phyloP scores from a whole-genome alignment of 148 eudicot species.

The Cornus kousa region DNA sequence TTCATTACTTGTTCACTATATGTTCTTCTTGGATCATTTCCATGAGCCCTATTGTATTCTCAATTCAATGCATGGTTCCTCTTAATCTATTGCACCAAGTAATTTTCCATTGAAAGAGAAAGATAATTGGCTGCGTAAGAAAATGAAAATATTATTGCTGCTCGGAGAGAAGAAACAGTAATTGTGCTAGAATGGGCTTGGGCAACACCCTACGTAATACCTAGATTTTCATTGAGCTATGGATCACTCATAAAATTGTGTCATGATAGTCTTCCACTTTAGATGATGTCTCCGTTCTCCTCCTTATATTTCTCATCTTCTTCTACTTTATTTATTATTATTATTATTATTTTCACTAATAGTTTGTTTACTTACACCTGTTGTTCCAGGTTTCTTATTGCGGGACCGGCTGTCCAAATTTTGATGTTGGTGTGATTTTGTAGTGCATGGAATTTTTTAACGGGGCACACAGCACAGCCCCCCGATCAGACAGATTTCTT shows the following conservation, averaged over 20 bases:
- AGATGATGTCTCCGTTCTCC: neutral
- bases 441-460: constrained; percentile 25
- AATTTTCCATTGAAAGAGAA: neutral
- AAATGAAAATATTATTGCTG: neutral
- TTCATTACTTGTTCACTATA: neutral
- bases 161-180: neutral
- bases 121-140: neutral
- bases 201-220: neutral
- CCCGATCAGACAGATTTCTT: neutral
- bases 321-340: too few species aligned
- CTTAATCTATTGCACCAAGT: neutral
- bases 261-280: neutral
- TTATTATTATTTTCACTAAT: neutral
- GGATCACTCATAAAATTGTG: neutral
- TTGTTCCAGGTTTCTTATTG: neutral
- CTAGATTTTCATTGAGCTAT: neutral
- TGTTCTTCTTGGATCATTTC: neutral
- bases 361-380: neutral
- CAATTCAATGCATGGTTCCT: neutral
- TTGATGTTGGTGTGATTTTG: constrained; percentile 28
- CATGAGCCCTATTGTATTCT: neutral
- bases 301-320: neutral
- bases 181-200: neutral
- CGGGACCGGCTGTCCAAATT: constrained; percentile 17
- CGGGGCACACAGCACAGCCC: constrained; percentile 13